A percentile compares a stretch with the other conserved stretches of the same genome.
These are phyloP conservation scores for Aspergillus intermedius DNA, from an alignment of 2,329 filamentous ascomycete genomes.

Conservation along the genomic window DNA sequence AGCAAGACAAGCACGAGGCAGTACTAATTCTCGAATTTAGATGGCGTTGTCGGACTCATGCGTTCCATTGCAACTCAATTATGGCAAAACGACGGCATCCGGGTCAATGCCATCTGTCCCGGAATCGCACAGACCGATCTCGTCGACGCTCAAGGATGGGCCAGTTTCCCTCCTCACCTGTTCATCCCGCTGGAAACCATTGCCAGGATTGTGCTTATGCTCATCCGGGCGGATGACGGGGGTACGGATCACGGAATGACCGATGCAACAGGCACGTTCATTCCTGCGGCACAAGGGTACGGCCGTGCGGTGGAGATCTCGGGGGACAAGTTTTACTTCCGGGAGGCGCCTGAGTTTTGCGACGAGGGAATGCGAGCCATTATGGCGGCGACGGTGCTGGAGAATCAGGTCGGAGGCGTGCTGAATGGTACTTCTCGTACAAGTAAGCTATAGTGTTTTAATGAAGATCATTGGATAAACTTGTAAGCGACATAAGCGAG, in stretches of 20 bases:
- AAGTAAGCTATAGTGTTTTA: not conserved
- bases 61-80: constrained; percentile 29
- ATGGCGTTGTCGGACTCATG: constrained; percentile 34
- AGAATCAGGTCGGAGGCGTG: constrained; percentile 22
- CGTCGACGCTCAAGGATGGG: constrained; percentile 26
- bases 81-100: constrained; percentile 27
- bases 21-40: constrained; percentile 1
- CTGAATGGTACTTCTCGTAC: constrained; percentile 5
- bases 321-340: constrained; percentile 14
- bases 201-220: constrained; percentile 1
- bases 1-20: not conserved
- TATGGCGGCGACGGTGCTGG: constrained; percentile 23
- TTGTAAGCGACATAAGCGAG: no score
- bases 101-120: constrained; percentile 28
- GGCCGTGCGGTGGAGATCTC: constrained; percentile 21
- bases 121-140: constrained; percentile 32
- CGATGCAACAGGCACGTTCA: constrained; percentile 7
- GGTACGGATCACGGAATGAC: not conserved
- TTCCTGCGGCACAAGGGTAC: constrained; percentile 14
- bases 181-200: constrained; percentile 7
- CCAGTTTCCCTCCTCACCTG: constrained; percentile 20
- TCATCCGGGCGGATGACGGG: constrained; percentile 3
- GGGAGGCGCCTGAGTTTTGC: constrained; percentile 16
- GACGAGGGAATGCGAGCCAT: constrained; percentile 22
- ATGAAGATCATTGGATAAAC: no score